phyloP scores from a whole-genome alignment of 345 rosid species.

The Salix caprea region DNA sequence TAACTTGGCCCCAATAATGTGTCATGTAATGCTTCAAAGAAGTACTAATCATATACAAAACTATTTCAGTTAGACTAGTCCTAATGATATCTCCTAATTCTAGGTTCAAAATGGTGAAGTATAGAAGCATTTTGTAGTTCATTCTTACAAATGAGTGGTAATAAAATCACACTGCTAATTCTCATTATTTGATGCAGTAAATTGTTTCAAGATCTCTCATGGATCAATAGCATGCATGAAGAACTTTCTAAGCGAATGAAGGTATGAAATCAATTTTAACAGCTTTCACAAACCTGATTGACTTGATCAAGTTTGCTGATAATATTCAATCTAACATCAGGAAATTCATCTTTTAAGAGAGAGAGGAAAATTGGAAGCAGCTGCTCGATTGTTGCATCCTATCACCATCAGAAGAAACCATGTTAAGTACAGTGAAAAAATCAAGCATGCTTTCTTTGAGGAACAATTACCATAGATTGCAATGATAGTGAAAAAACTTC shows the following conservation, averaged over 20 bases:
- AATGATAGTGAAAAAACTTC: neutral
- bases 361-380: slow-evolving; percentile 97
- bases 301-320: slow-evolving; percentile 99
- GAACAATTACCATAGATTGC: neutral
- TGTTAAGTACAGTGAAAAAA: neutral
- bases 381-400: slow-evolving; percentile 95
- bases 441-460: neutral
- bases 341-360: slow-evolving; percentile 91
- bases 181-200: neutral
- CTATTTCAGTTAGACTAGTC: neutral
- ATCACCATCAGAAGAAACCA: slow-evolving; percentile 19
- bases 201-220: neutral
- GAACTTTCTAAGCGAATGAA: neutral
- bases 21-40: neutral
- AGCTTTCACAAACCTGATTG: slow-evolving; percentile 62
- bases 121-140: neutral
- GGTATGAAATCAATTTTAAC: neutral
- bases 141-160: neutral
- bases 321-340: slow-evolving; percentile 92
- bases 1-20: too few species aligned
- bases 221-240: neutral
- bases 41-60: neutral
- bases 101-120: neutral
- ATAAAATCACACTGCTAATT: neutral
- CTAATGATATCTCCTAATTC: neutral